These are phyloP conservation scores for Trichoderma pleuroti DNA, from an alignment of 2,329 filamentous ascomycete species.

Conservation along the genomic window DNA sequence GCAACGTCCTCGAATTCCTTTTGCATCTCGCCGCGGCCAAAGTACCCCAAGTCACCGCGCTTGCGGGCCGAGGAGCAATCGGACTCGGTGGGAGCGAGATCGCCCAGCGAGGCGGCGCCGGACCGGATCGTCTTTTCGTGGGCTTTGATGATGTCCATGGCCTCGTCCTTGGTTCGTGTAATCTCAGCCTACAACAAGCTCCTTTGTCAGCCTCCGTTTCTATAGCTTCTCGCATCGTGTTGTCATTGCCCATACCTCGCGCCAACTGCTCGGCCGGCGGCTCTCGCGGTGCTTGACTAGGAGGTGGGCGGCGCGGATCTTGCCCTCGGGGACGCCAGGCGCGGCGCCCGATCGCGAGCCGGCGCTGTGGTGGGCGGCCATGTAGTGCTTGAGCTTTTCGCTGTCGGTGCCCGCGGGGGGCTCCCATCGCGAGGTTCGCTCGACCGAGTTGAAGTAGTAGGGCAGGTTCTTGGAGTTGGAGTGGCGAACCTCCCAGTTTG, in stretches of 20 bases:
- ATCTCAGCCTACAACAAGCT: slow-evolving; percentile 60
- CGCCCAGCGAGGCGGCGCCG: slow-evolving; percentile 67
- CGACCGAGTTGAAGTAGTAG: slow-evolving; percentile 91
- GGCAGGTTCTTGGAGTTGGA: slow-evolving; percentile 98
- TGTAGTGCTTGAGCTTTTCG: slow-evolving; percentile 89
- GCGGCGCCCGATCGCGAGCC: slow-evolving; percentile 41
- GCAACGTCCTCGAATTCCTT: slow-evolving; percentile 97
- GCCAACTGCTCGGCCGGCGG: slow-evolving; percentile 88
- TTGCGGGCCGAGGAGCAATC: slow-evolving; percentile 96
- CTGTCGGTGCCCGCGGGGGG: slow-evolving; percentile 84
- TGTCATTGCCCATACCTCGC: slow-evolving; percentile 53
- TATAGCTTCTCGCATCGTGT: background rate
- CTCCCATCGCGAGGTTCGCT: slow-evolving; percentile 93
- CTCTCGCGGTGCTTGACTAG: slow-evolving; percentile 91
- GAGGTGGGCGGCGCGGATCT: slow-evolving; percentile 90
- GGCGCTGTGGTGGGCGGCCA: slow-evolving; percentile 79
- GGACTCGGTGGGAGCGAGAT: slow-evolving; percentile 83
- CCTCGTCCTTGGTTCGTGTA: slow-evolving; percentile 83
- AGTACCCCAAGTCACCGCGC: slow-evolving; percentile 90
- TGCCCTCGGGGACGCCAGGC: slow-evolving; percentile 57
- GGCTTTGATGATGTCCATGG: slow-evolving; percentile 68
- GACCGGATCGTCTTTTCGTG: slow-evolving; percentile 74
- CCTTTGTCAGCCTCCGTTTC: background rate
- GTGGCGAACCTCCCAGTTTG: slow-evolving; percentile 92
- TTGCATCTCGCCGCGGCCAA: slow-evolving; percentile 94